Percentiles rank a stretch among this genome's conserved stretches.
Conservation (phyloP, 805 yeast species). For the Candida parachauliodes region DNA sequence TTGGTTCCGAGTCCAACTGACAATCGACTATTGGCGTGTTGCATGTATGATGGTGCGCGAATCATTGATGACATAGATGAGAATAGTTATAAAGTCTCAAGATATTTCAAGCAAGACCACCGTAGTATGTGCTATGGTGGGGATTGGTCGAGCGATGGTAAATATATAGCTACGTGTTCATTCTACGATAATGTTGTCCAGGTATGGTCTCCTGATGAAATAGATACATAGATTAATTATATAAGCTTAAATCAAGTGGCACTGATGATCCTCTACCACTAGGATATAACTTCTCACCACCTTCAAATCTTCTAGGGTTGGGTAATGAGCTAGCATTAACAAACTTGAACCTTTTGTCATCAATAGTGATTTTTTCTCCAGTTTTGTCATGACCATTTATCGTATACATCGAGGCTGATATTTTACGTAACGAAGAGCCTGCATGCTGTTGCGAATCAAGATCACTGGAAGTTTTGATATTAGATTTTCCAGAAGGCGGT, state of each 20-base stretch:
- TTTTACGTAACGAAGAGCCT: slow-evolving; percentile 53
- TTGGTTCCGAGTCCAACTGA: slow-evolving; percentile 58
- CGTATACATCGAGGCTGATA: slow-evolving; percentile 65
- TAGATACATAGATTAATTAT: slow-evolving; percentile 10
- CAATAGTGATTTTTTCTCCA: slow-evolving; percentile 46
- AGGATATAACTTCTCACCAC: slow-evolving; percentile 71
- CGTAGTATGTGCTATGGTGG: slow-evolving; percentile 96
- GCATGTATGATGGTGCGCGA: slow-evolving; percentile 95
- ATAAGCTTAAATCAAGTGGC: slow-evolving; percentile 60
- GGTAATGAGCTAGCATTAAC: slow-evolving; percentile 69
- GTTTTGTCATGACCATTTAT: slow-evolving; percentile 34
- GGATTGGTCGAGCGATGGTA: slow-evolving; percentile 63
- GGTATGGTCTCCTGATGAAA: slow-evolving; percentile 47
- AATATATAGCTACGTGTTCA: slow-evolving; percentile 72
- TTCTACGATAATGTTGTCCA: slow-evolving; percentile 86
- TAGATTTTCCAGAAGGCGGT: slow-evolving; percentile 27
- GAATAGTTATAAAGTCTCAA: slow-evolving; percentile 25
- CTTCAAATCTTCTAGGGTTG: slow-evolving; percentile 73
- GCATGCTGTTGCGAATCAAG: slow-evolving; percentile 42
- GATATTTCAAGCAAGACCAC: slow-evolving; percentile 64
- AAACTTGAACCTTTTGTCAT: slow-evolving; percentile 70
- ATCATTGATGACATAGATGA: slow-evolving; percentile 36
- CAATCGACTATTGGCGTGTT: slow-evolving; percentile 66
- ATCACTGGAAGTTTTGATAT: slow-evolving; percentile 12
- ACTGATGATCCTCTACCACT: slow-evolving; percentile 94